Evolutionary conservation across 202 grass and related monocot genomes (phyloP).

Genomic region (Schoenoplectus triqueter): DNA sequence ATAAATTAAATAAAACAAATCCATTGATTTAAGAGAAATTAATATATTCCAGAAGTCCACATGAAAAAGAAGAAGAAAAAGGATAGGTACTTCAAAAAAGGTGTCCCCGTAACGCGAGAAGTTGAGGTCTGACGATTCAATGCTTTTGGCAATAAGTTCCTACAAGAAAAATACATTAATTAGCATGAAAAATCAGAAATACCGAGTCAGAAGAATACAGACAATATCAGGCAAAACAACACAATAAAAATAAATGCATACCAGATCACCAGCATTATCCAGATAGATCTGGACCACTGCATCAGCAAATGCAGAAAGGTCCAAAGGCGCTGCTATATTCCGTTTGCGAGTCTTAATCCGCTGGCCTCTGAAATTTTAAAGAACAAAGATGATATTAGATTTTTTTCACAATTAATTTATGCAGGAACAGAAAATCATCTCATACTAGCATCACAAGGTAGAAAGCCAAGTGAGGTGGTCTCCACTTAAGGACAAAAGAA

Average conservation of each 20-base stretch:
- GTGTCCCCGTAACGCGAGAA: constrained; percentile 93
- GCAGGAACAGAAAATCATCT: background rate
- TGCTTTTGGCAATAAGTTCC: constrained; percentile 93
- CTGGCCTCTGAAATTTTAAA: constrained; percentile 60
- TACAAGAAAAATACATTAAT: constrained; percentile 37
- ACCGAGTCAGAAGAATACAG: background rate
- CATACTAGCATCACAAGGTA: background rate
- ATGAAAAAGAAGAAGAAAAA: constrained; percentile 36
- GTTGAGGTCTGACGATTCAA: constrained; percentile 94
- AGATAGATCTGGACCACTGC: constrained; percentile 93
- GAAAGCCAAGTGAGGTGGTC: background rate
- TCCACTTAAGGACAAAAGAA: background rate
- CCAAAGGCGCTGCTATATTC: constrained; percentile 88
- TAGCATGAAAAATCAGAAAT: constrained; percentile 9
- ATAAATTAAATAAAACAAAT: background rate
- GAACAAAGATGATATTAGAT: constrained; percentile 30
- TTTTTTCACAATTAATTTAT: background rate
- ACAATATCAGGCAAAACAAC: background rate
- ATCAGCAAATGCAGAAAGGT: constrained; percentile 94
- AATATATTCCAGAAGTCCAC: background rate
- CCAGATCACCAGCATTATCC: constrained; percentile 97
- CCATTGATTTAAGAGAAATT: background rate
- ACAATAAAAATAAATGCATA: constrained; percentile 30
- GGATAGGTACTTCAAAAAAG: constrained; percentile 70
- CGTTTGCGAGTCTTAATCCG: constrained; percentile 99